Evolutionary conservation across 2,329 filamentous ascomycete genomes (phyloP).

Genomic region (Clonostachys chloroleuca): DNA sequence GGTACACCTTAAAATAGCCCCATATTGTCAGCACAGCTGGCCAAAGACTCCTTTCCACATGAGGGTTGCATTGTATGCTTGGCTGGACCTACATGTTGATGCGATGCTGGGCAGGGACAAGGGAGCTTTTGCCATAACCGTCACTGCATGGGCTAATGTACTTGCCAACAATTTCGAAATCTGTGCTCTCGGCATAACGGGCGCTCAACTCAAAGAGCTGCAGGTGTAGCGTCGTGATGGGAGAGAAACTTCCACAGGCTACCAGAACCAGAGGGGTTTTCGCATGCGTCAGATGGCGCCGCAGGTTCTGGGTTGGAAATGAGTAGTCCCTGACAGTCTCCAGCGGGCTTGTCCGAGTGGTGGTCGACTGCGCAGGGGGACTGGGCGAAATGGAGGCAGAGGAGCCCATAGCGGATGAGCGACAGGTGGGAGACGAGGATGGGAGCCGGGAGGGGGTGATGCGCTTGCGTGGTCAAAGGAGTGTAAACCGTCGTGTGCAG

Average conservation of each 20-base stretch:
- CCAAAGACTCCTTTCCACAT: too few relatives aligned
- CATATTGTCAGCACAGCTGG: too few relatives aligned
- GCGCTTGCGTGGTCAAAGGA: too few relatives aligned
- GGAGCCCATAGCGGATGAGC: too few relatives aligned
- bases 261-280: conserved; percentile 64
- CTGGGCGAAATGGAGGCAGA: too few relatives aligned
- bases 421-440: too few relatives aligned
- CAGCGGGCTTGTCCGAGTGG: too few relatives aligned
- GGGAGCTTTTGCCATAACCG: conserved; percentile 35
- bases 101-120: conserved; percentile 16
- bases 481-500: too few relatives aligned
- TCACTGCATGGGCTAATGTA: conserved; percentile 44
- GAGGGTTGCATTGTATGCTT: too few relatives aligned
- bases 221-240: conserved; percentile 70
- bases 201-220: conserved; percentile 82
- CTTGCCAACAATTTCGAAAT: conserved; percentile 78
- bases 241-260: conserved; percentile 65
- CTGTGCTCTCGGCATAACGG: conserved; percentile 64
- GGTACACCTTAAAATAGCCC: neutral
- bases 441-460: too few relatives aligned
- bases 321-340: conserved; percentile 30
- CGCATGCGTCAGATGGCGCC: conserved; percentile 44
- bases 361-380: too few relatives aligned
- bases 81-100: conserved; percentile 51
- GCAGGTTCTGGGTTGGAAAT: conserved; percentile 54